Percentiles rank a stretch among this genome's conserved stretches.
phyloP scores from a whole-genome alignment of 345 rosid genomes.

The Eucalyptus shirleyi region DNA sequence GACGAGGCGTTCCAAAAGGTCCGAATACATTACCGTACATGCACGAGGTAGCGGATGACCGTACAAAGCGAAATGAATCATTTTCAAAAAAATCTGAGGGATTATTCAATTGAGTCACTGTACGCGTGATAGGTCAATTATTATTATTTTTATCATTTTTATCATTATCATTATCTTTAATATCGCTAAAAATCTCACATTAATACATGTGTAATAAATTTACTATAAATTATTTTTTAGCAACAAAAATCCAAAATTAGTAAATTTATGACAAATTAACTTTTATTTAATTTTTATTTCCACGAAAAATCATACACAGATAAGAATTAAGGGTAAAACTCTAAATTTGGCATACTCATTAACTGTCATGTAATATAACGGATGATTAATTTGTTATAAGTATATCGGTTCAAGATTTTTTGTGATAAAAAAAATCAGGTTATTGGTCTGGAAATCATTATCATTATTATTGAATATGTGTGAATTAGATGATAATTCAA shows the following conservation, averaged over 20 bases:
- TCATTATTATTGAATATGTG: background rate
- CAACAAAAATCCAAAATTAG: accelerated
- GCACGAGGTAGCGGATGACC: background rate
- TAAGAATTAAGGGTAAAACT: accelerated
- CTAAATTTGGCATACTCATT: accelerated
- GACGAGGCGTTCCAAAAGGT: background rate
- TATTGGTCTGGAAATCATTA: accelerated
- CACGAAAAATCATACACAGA: no score
- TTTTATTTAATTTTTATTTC: accelerated
- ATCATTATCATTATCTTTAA: no score
- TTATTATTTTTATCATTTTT: background rate
- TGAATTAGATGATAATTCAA: background rate
- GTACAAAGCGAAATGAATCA: background rate
- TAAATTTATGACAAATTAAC: no score
- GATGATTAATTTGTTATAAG: accelerated
- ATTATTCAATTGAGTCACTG: background rate
- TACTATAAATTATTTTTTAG: accelerated
- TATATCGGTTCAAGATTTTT: accelerated
- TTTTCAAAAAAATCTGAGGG: background rate
- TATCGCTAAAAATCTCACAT: accelerated
- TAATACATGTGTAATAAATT: accelerated
- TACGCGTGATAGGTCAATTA: no score
- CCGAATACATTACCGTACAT: background rate
- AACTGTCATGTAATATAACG: accelerated
- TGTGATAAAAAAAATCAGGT: no score